These are phyloP conservation scores for Trametes hirsuta DNA, from an alignment of 1,284 basidiomycete genomes.

Conservation along the genomic window DNA sequence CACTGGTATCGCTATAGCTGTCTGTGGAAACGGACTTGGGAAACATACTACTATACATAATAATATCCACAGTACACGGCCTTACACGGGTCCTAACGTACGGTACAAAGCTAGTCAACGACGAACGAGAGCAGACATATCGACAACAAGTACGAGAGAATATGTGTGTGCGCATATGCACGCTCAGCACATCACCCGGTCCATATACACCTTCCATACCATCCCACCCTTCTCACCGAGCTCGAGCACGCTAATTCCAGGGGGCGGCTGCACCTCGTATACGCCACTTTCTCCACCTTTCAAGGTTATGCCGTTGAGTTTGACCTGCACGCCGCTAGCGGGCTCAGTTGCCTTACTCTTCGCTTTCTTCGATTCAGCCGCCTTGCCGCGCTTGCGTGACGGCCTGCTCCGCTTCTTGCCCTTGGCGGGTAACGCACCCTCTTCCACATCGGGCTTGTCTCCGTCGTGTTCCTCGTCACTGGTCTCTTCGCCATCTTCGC, in stretches of 20 bases:
- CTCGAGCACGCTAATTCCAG: slow-evolving; percentile 62
- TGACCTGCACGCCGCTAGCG: slow-evolving; percentile 31
- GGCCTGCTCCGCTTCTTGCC: slow-evolving; percentile 25
- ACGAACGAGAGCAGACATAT: background rate
- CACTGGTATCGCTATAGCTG: too few relatives aligned
- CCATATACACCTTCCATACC: slow-evolving; percentile 68
- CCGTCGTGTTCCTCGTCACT: slow-evolving; percentile 32
- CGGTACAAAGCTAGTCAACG: slow-evolving; percentile 3
- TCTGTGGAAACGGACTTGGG: background rate
- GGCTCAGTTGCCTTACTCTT: slow-evolving; percentile 35
- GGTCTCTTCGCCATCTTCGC: slow-evolving; percentile 46
- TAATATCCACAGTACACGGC: slow-evolving; percentile 8
- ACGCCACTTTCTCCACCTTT: slow-evolving; percentile 30
- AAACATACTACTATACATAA: slow-evolving; percentile 15
- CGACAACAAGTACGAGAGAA: background rate
- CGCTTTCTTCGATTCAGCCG: slow-evolving; percentile 27
- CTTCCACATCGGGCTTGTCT: slow-evolving; percentile 30
- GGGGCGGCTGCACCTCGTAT: slow-evolving; percentile 59
- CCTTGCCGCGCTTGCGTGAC: slow-evolving; percentile 4
- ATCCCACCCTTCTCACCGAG: slow-evolving; percentile 69
- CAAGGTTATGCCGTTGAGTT: slow-evolving; percentile 33
- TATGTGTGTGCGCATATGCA: background rate
- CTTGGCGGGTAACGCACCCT: slow-evolving; percentile 22
- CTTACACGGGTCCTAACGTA: slow-evolving; percentile 7
- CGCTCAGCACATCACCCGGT: slow-evolving; percentile 39